Evolutionary conservation across 1,139 yeast genomes (phyloP), one percentile per base, ranked within the genome.

Genomic region (Candida frijolesensis): DNA sequence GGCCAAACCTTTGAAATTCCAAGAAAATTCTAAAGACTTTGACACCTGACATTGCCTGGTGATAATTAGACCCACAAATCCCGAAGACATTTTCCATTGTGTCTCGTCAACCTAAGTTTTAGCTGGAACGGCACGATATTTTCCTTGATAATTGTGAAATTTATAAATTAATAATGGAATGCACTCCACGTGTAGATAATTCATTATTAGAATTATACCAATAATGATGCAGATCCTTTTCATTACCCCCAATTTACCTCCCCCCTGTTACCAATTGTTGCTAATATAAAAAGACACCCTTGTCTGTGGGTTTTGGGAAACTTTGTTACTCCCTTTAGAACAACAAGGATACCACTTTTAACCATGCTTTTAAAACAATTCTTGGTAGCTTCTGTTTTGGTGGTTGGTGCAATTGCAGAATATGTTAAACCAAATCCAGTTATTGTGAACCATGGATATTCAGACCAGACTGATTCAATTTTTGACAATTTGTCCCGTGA

Each of bases 401-500:
- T 49, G 9, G 27, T 53, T 6, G 30, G 49, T n/a, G 57, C 45
- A 10, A 22, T 54, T 16, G 59, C 57, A 11, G 67, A 15, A 53
- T 55, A 27, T 48, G 50, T 10, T 37, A 48, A 19, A 45, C 50
- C 30, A 58, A 64, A 27, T 58, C 55, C 58, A 45, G 64, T 60
- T 49, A 32, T 62, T 7, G 47, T 42, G 6, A 55, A 54, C 34
- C 44, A 42, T 30, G 56, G 65, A 52, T 58, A 53, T 19, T 55
- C 57, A 14, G 51, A 56, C 37, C 57, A 70, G 12, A 59, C 70
- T 12, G 71, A 70, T 46, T 50, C 55, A 18, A 59, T 72, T 12
- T 68, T 57, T 51, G 56, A 55, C 6, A 60, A 61, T 37, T 66
- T 74, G 50, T 53, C 64, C n/a, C 58, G 52, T 25, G 47, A 57